Conservation (phyloP, 345 rosid species). For the Microthlaspi erraticum region DNA sequence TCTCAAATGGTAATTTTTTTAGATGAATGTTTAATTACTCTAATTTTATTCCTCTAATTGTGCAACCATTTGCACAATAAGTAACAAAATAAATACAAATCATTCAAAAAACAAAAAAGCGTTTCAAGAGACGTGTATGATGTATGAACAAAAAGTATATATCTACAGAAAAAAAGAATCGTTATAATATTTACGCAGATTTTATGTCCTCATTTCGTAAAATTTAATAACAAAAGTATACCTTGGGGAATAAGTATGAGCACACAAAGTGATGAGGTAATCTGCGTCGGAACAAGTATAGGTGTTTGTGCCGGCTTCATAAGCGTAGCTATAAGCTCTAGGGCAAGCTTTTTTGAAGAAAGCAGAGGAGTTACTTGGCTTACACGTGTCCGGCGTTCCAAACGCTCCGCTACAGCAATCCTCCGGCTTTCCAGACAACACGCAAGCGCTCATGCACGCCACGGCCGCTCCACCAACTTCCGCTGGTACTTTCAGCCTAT, state of each 20-base stretch:
- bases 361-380: constrained; percentile 52
- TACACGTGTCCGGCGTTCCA: constrained; percentile 55
- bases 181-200: too few species aligned
- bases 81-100: too few species aligned
- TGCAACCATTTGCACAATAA: too few species aligned
- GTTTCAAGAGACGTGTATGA: too few species aligned
- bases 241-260: constrained; percentile 42
- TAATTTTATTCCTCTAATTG: too few species aligned
- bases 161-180: neutral
- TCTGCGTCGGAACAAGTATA: constrained; percentile 57
- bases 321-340: constrained; percentile 63
- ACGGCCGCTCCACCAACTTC: constrained; percentile 38
- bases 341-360: constrained; percentile 63
- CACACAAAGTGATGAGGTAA: constrained; percentile 56
- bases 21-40: too few species aligned
- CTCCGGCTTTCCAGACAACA: constrained; percentile 56
- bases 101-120: too few species aligned
- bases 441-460: constrained; percentile 65
- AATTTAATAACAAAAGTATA: constrained; percentile 4
- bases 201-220: neutral
- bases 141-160: too few species aligned
- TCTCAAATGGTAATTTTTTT: too few species aligned
- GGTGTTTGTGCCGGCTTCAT: constrained; percentile 63
- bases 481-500: constrained; percentile 47
- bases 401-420: constrained; percentile 63